A percentile compares a stretch with the other conserved stretches of the same genome.
phyloP scores from a whole-genome alignment of 129 eudicot genomes.

The Gnaphalium uliginosum region DNA sequence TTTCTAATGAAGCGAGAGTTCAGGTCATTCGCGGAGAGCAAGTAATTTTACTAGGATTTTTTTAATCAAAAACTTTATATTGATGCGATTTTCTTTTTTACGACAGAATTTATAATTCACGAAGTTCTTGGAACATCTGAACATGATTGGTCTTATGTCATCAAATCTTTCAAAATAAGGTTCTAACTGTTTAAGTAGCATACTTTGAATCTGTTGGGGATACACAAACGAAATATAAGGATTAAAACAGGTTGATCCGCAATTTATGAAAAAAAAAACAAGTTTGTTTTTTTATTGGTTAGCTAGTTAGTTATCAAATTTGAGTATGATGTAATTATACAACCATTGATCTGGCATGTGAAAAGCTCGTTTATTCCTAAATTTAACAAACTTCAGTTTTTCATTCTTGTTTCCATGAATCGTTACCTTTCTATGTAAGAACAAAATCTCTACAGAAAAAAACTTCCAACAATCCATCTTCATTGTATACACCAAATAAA shows the following conservation, averaged over 20 bases:
- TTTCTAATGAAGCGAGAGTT: too few species aligned
- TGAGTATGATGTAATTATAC: not conserved
- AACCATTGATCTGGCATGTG: not conserved
- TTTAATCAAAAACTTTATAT: too few species aligned
- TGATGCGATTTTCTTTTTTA: not conserved
- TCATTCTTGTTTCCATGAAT: conserved; percentile 3
- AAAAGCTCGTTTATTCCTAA: conserved; percentile 8
- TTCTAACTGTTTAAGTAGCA: too few species aligned
- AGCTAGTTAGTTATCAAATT: too few species aligned
- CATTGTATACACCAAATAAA: conserved; percentile 24
- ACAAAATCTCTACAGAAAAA: conserved; percentile 14
- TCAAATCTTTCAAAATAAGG: not conserved
- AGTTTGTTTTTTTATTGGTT: too few species aligned
- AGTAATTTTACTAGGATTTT: too few species aligned
- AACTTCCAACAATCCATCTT: conserved; percentile 26
- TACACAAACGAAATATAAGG: not conserved
- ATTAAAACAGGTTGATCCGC: too few species aligned
- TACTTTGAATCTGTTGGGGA: not conserved
- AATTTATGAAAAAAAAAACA: too few species aligned
- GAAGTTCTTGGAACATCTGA: too few species aligned
- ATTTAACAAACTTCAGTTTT: not conserved
- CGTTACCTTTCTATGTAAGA: conserved; percentile 24
- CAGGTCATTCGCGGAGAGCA: too few species aligned
- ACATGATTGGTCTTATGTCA: not conserved
- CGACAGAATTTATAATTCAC: too few species aligned